phyloP scores from a whole-genome alignment of 164 flowering plant genomes.

The Brasenia schreberi region DNA sequence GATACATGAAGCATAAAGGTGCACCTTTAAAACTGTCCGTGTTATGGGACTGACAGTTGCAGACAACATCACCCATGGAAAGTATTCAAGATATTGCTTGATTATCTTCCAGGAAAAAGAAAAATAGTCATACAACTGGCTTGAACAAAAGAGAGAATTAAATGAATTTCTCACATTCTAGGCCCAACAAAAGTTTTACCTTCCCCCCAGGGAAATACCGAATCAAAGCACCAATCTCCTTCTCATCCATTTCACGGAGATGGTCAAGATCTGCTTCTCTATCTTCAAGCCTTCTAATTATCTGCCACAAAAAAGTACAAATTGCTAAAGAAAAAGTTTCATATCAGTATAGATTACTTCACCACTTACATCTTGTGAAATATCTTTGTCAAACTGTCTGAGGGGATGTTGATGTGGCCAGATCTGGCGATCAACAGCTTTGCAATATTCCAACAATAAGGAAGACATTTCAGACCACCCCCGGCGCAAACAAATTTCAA shows the following conservation, averaged over 20 bases:
- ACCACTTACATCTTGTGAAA: constrained; percentile 62
- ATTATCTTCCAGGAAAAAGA: constrained; percentile 40
- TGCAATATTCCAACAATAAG: constrained; percentile 89
- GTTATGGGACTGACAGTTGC: constrained; percentile 98
- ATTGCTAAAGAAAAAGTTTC: background rate
- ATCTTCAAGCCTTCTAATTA: constrained; percentile 85
- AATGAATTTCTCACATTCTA: background rate
- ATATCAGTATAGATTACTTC: constrained; percentile 2
- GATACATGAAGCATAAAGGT: background rate
- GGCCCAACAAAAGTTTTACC: constrained; percentile 23
- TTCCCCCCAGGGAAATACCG: constrained; percentile 87
- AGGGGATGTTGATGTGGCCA: constrained; percentile 99
- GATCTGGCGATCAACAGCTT: constrained; percentile 92
- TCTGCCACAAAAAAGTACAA: constrained; percentile 24
- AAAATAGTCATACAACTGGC: background rate
- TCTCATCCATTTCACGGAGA: constrained; percentile 86
- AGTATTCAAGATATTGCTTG: constrained; percentile 78
- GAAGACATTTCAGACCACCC: constrained; percentile 96
- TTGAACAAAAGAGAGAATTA: background rate
- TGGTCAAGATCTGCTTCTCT: constrained; percentile 73
- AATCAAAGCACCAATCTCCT: constrained; percentile 85
- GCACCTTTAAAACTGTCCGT: constrained; percentile 95
- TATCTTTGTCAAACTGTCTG: constrained; percentile 84
- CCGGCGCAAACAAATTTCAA: constrained; percentile 92
- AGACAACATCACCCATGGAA: constrained; percentile 70